phyloP scores from a whole-genome alignment of 768 basidiomycete genomes.

The Tylopilus sp. region DNA sequence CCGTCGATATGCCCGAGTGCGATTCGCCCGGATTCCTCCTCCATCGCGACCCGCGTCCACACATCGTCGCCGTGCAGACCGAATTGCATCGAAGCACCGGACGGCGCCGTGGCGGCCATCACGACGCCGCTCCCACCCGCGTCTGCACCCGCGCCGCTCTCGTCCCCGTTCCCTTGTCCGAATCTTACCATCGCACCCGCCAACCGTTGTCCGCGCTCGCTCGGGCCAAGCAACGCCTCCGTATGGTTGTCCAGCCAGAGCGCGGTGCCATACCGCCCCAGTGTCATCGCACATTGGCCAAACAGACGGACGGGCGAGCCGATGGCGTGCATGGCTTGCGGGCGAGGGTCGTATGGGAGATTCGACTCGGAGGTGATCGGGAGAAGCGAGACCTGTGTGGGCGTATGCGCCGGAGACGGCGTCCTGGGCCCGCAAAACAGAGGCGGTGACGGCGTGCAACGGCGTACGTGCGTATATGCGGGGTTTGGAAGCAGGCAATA shows the following conservation, averaged over 20 bases:
- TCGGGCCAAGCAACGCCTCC: conserved; percentile 43
- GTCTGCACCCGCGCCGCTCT: background rate
- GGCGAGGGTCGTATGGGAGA: conserved; percentile 44
- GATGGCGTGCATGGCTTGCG: conserved; percentile 37
- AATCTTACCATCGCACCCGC: conserved; percentile 37
- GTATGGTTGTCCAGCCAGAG: conserved; percentile 67
- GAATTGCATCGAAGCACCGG: conserved; percentile 47
- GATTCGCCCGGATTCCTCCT: conserved; percentile 37
- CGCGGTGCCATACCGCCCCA: conserved; percentile 59
- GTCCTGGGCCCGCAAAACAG: background rate
- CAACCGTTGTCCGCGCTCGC: conserved; percentile 55
- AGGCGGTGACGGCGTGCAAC: background rate
- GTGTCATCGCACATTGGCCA: conserved; percentile 46
- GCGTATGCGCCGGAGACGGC: background rate
- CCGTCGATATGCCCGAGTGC: conserved; percentile 40
- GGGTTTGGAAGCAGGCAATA: conserved; percentile 49
- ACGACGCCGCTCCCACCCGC: too few relatives aligned
- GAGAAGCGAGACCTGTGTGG: background rate
- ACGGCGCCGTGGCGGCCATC: too few relatives aligned
- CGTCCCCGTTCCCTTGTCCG: too few relatives aligned
- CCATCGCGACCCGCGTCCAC: conserved; percentile 45
- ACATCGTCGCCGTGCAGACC: conserved; percentile 42
- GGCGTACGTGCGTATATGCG: conserved; percentile 22
- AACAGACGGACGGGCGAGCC: conserved; percentile 58
- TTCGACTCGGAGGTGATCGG: conserved; percentile 29